Base-by-base conservation (phyloP, 176 grass and related monocot species). In the Triticum urartu region DNA sequence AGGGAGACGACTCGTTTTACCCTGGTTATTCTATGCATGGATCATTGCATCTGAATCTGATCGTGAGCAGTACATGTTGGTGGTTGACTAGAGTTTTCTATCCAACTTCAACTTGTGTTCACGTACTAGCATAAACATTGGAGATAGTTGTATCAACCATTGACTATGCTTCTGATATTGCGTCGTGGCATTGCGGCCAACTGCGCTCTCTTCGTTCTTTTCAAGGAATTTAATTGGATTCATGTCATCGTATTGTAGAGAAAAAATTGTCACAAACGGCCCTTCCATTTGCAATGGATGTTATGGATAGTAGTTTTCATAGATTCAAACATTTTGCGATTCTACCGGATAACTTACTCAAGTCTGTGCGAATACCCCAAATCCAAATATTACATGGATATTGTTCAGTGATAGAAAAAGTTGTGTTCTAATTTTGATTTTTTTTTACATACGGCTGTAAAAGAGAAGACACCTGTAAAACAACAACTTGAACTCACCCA, bases 11-110 rank as follows among this genome's bases (percentile, higher is more conserved):
- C 66, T 47, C 54, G 18, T 73, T 87, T 83, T 73, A 42, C 74
- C 24, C 58, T 50, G 25, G 26, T 38, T 87, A 87, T 90, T 90
- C 18, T 84, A 80, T 91, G 60, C 68, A 4, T 1, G 76, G 0
- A 42, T 61, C 48, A 9, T 40, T 58, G 74, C 35, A 75, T 84
- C 85, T 83, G 42, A 68, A 80, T 68, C 85, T 33, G 6, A 48
- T 65, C 45, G 26, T 43, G 36, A 67, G 14, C 24, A 3, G 24
- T 87, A 13, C 59, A 71, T 30, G 80, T 72, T 79, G 9, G 11
- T 47, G 34, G 89, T 91, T 91, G 89, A 84, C 85, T 59, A 0
- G 0, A 13, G 9, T 13, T 82, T 84, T 42, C 5, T 33, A 65
- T 82, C n/a, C n/a, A 26, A 30, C 36, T 78, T 18, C n/a, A 26